Conservation (phyloP, 73 alveolate genomes). For the Paraurostyla sp. region DNA sequence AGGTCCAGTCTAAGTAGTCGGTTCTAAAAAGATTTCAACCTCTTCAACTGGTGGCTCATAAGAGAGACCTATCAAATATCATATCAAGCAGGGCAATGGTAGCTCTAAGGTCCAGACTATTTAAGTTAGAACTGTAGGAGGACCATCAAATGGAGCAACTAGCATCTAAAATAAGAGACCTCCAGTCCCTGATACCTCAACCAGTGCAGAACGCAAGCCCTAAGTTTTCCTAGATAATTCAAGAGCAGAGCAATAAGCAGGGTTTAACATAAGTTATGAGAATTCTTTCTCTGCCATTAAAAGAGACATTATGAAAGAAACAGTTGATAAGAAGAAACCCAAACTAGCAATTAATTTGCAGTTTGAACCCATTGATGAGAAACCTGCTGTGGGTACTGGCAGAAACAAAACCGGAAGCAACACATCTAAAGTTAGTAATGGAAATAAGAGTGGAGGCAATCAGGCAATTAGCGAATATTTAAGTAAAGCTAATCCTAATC, state of each 20-base stretch:
- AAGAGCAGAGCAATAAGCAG: conserved; percentile 72
- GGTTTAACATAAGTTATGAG: conserved; percentile 71
- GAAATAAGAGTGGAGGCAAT: not conserved
- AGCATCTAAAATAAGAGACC: conserved; percentile 23
- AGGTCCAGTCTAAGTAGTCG: not conserved
- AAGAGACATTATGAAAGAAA: conserved; percentile 71
- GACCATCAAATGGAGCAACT: too few relatives aligned
- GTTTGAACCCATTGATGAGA: conserved; percentile 33
- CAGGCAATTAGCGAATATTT: not conserved
- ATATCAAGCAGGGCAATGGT: not conserved
- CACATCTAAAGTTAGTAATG: conserved; percentile 21
- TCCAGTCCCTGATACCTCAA: conserved; percentile 42
- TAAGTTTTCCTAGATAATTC: conserved; percentile 68
- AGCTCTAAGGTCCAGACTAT: too few relatives aligned
- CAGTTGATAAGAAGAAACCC: conserved; percentile 48
- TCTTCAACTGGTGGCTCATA: conserved; percentile 33
- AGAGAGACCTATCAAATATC: conserved; percentile 11
- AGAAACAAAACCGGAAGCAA: not conserved
- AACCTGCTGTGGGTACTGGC: conserved; percentile 4
- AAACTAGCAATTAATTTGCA: conserved; percentile 25
- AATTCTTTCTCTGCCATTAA: conserved; percentile 72
- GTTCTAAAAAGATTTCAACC: not conserved
- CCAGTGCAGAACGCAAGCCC: not conserved
- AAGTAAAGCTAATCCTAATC: conserved; percentile 18
- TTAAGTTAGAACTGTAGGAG: too few relatives aligned